Base-by-base conservation (phyloP, 2,329 filamentous ascomycete species). In the Aspergillus felis region DNA sequence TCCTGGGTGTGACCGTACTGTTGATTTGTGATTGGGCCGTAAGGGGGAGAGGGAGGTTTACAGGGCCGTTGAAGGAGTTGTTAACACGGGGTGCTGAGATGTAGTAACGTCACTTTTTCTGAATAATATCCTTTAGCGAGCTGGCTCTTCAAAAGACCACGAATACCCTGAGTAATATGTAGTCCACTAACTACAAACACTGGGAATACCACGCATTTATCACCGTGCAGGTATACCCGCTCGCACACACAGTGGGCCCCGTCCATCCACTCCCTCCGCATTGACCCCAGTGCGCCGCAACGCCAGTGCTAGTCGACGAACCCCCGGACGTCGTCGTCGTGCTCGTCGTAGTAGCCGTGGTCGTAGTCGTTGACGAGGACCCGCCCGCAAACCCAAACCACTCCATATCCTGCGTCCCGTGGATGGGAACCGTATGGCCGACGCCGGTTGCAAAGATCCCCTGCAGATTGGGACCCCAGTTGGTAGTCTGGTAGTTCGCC, bases 391-490 rank as follows among this genome's bases (percentile, higher is more conserved):
- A 68, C 17, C 66, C 66, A 61, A 68, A 68, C 65, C 65, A 68
- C 25, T 55, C 51, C 65, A 68, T 59, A 56, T 68, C 66, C 56
- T 53, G 44, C 17, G 56, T 55, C 7, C 64, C 64, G 44, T 63
- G 57, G 14, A 68, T 63, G 46, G 58, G 61, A 29, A 66, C 57
- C 22, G 57, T 58, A 56, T 69, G 67, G 0, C 58, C 61, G 1
- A 66, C 64, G 0, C 66, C 67, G 10, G 57, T 60, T 0, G 66
- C 67, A 28, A 55, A 62, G 27, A 69, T 64, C 0, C 66, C 67
- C 54, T 65, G 58, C 2, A 69, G n/a, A 14, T 58, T 60, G 3
- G 51, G 29, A 0, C 67, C 67, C 61, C 64, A 69, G 14, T 56
- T 60, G 1, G 65, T 67, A 1, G 63, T 67, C 9, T 57, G 56